Evolutionary conservation across 2,329 filamentous ascomycete genomes (phyloP).

Genomic region (Chaetomiaceae sp.): DNA sequence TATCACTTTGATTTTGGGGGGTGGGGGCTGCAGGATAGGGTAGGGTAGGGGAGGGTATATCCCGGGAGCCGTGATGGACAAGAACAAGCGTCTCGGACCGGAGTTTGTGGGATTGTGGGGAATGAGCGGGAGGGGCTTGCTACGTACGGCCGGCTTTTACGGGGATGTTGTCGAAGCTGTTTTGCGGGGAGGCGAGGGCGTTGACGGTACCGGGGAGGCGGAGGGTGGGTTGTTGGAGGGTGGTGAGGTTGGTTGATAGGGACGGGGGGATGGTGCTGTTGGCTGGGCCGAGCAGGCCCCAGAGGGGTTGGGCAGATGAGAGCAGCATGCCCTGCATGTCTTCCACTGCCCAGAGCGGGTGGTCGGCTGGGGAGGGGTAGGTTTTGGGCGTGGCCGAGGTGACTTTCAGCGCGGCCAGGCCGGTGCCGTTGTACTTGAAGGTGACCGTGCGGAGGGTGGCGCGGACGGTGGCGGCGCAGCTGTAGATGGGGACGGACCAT

Average conservation of each 20-base stretch:
- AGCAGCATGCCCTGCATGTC: not conserved
- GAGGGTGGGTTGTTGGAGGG: not conserved
- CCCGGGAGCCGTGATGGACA: no score
- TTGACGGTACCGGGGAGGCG: conserved; percentile 3
- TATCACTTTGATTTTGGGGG: no score
- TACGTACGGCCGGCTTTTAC: not conserved
- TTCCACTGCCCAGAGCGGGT: conserved; percentile 8
- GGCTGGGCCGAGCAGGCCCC: not conserved
- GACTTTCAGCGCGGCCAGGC: conserved; percentile 1
- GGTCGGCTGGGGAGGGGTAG: conserved; percentile 1
- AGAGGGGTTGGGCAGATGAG: conserved; percentile 4
- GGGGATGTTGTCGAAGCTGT: not conserved
- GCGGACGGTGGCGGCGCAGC: conserved; percentile 9
- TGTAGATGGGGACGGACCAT: conserved; percentile 10
- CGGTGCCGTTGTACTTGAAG: conserved; percentile 8
- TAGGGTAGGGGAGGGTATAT: no score
- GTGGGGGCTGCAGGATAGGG: no score
- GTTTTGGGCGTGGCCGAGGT: not conserved
- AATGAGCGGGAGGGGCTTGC: no score
- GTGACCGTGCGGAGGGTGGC: conserved; percentile 9
- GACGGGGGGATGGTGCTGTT: not conserved
- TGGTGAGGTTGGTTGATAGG: not conserved
- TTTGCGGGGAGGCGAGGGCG: not conserved
- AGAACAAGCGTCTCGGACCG: no score
- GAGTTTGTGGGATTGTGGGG: no score